Percentiles rank a stretch among this genome's conserved stretches.
These are phyloP conservation scores for Cystobasidium slooffiae DNA, from an alignment of 1,284 basidiomycete species.

Conservation along the genomic window DNA sequence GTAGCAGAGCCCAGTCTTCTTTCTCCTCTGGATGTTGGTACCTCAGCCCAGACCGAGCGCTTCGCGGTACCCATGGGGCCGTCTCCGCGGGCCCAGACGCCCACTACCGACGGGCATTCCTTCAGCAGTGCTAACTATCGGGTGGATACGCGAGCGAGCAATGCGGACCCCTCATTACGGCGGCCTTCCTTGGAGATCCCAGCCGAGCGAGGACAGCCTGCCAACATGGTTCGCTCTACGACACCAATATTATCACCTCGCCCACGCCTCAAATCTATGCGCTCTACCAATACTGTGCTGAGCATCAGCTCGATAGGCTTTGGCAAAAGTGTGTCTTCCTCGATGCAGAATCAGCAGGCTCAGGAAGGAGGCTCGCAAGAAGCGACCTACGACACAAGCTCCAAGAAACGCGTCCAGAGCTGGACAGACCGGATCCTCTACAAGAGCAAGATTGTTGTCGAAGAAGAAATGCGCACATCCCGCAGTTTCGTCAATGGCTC, in stretches of 20 bases:
- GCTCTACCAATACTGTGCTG: slow-evolving; percentile 26
- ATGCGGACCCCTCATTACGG: not conserved
- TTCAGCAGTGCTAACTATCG: not conserved
- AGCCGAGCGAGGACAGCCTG: not conserved
- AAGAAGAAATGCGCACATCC: not conserved
- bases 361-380: slow-evolving; percentile 17
- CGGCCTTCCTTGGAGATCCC: slow-evolving; percentile 11
- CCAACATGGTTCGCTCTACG: not conserved
- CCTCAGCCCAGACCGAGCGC: not conserved
- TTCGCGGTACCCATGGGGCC: not conserved
- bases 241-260: slow-evolving; percentile 12
- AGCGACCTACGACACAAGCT: slow-evolving; percentile 48
- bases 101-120: not conserved
- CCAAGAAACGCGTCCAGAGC: slow-evolving; percentile 53
- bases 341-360: not conserved
- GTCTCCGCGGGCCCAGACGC: not conserved
- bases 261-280: slow-evolving; percentile 35
- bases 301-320: slow-evolving; percentile 2
- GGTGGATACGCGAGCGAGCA: not conserved
- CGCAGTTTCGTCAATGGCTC: not conserved
- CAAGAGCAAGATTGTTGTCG: slow-evolving; percentile 23
- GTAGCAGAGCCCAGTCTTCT: not conserved
- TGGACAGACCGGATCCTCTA: slow-evolving; percentile 49
- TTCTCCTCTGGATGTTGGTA: not conserved
- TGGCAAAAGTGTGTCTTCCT: slow-evolving; percentile 26